phyloP scores from a whole-genome alignment of 495 filamentous ascomycete genomes.

The Hypoxylon rickii region DNA sequence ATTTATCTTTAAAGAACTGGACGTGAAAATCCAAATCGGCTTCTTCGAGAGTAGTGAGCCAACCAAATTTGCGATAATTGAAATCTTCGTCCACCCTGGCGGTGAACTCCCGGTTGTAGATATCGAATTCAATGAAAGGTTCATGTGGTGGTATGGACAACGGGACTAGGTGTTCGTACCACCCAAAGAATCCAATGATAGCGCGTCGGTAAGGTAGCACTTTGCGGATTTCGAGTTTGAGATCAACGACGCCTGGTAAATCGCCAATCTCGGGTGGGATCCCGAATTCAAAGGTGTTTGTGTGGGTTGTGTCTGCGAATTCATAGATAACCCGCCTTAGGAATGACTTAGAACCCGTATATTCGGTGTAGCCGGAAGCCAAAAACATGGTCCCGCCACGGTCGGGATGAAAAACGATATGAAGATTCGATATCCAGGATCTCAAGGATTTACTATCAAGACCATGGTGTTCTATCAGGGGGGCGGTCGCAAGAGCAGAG shows the following conservation, averaged over 20 bases:
- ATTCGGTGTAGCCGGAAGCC: slow-evolving; percentile 12
- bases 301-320: slow-evolving; percentile 7
- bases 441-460: neutral
- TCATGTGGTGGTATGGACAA: neutral
- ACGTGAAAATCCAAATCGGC: slow-evolving; percentile 22
- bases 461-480: neutral
- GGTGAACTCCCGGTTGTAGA: slow-evolving; percentile 24
- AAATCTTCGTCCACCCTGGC: slow-evolving; percentile 3
- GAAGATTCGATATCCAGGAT: slow-evolving; percentile 16
- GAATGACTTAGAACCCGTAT: neutral
- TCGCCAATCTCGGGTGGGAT: neutral
- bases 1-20: slow-evolving; percentile 4
- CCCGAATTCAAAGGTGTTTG: slow-evolving; percentile 15
- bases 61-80: slow-evolving; percentile 4
- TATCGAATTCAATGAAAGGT: slow-evolving; percentile 25
- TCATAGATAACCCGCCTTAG: slow-evolving; percentile 23
- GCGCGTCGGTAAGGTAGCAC: slow-evolving; percentile 24
- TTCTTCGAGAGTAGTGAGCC: neutral
- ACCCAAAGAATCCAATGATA: slow-evolving; percentile 21
- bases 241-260: neutral
- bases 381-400: slow-evolving; percentile 25
- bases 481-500: slow-evolving; percentile 4
- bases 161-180: neutral
- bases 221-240: slow-evolving; percentile 11
- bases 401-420: slow-evolving; percentile 25